These are phyloP conservation scores for Miscanthus lutarioriparius DNA, from an alignment of 176 grass and related monocot genomes.

Conservation along the genomic window DNA sequence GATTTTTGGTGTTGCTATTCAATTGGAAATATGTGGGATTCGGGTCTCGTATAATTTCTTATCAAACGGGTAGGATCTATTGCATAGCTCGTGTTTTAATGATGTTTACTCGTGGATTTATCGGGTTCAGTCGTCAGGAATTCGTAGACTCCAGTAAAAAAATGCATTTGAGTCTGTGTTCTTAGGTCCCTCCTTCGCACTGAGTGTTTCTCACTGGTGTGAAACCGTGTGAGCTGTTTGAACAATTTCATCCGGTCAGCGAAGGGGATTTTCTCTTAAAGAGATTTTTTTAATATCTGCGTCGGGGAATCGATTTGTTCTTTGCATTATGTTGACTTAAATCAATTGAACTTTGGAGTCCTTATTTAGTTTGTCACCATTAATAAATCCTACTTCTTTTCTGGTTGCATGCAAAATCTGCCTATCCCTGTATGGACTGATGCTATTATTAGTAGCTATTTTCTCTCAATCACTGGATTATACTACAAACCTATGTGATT, in stretches of 20 bases:
- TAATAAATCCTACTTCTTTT: neutral
- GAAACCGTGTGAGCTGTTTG: neutral
- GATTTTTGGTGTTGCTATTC: neutral
- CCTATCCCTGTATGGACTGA: neutral
- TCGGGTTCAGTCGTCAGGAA: neutral
- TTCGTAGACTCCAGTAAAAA: neutral
- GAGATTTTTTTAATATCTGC: neutral
- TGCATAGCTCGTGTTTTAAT: neutral
- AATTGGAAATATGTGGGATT: slow-evolving; percentile 25
- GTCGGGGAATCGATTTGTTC: neutral
- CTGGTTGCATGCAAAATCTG: slow-evolving; percentile 13
- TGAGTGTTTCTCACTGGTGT: slow-evolving; percentile 4
- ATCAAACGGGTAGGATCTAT: neutral
- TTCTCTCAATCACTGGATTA: slow-evolving; percentile 3
- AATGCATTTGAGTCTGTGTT: neutral
- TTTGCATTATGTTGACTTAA: neutral
- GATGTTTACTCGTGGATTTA: neutral
- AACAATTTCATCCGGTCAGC: slow-evolving; percentile 19
- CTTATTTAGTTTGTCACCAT: neutral
- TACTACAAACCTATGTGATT: neutral
- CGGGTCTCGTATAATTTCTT: neutral
- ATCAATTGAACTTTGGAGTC: neutral
- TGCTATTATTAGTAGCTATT: neutral
- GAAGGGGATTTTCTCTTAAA: neutral
- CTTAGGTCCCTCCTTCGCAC: neutral